These are phyloP conservation scores for Cyclotella choctawhatcheeana DNA, from an alignment of 108 stramenopile species.

Conservation along the genomic window DNA sequence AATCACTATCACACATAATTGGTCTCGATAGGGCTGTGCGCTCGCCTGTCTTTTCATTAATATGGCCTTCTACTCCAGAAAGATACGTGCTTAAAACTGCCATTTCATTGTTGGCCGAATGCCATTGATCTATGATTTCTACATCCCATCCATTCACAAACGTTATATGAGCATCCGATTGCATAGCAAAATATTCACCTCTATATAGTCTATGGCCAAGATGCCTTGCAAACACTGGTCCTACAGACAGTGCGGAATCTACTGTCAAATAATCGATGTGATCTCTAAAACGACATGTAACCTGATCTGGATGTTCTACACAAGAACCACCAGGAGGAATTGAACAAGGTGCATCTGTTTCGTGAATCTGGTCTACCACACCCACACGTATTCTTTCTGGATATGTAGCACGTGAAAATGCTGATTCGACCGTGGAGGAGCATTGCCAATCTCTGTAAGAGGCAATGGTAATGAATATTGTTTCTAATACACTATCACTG, in stretches of 20 bases:
- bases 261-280: conserved; percentile 73
- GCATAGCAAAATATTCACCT: conserved; percentile 97
- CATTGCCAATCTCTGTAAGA: conserved; percentile 87
- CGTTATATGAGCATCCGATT: conserved; percentile 91
- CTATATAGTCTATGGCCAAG: conserved; percentile 85
- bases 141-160: conserved; percentile 91
- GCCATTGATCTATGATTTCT: conserved; percentile 82
- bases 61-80: conserved; percentile 67
- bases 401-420: conserved; percentile 73
- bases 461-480: conserved; percentile 79
- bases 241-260: conserved; percentile 74
- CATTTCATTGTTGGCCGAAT: conserved; percentile 87
- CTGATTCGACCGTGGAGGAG: conserved; percentile 71
- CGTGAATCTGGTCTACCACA: conserved; percentile 75
- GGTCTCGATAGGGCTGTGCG: conserved; percentile 61
- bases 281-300: conserved; percentile 62
- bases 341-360: conserved; percentile 52
- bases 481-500: conserved; percentile 39
- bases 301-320: conserved; percentile 62
- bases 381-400: conserved; percentile 84
- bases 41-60: conserved; percentile 64
- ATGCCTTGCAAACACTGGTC: conserved; percentile 90
- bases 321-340: conserved; percentile 58
- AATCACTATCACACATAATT: conserved; percentile 84
- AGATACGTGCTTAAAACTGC: conserved; percentile 87